Percentiles rank a stretch among this genome's conserved stretches.
These are phyloP conservation scores for Citropsis articulata DNA, from an alignment of 345 rosid species.

Conservation along the genomic window DNA sequence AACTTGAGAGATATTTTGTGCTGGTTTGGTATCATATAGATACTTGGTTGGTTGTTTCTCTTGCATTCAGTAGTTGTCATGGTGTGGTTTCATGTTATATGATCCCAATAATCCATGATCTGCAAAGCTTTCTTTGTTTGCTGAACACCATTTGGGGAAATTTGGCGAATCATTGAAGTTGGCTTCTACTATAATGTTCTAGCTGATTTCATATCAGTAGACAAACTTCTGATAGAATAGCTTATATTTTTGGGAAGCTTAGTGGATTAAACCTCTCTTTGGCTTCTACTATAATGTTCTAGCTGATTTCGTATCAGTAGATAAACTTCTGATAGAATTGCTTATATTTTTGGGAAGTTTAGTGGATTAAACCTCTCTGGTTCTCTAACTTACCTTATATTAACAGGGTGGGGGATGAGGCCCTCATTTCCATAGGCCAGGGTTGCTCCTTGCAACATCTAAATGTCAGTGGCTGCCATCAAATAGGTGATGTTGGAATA, in stretches of 20 bases:
- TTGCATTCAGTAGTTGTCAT: neutral
- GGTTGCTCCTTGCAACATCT: slow-evolving; percentile 76
- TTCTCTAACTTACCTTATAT: neutral
- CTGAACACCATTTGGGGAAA: neutral
- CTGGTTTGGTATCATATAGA: neutral
- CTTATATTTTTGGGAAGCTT: neutral
- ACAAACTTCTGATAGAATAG: neutral
- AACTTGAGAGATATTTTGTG: neutral
- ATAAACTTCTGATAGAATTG: neutral
- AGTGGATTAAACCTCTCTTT: neutral
- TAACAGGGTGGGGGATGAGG: slow-evolving; percentile 77
- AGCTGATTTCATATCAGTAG: neutral
- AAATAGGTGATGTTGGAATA: slow-evolving; percentile 79
- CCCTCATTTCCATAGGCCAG: slow-evolving; percentile 65
- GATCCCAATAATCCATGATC: neutral
- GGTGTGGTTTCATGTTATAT: neutral
- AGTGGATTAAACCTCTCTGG: neutral
- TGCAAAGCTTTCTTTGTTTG: neutral
- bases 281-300: neutral
- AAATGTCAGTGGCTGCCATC: slow-evolving; percentile 85
- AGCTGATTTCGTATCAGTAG: neutral
- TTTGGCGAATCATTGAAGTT: neutral
- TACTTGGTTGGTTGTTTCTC: neutral
- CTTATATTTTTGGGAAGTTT: neutral
- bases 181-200: neutral